Base-by-base conservation (phyloP, 257 asterid species). In the Parsonsia alboflavescens region DNA sequence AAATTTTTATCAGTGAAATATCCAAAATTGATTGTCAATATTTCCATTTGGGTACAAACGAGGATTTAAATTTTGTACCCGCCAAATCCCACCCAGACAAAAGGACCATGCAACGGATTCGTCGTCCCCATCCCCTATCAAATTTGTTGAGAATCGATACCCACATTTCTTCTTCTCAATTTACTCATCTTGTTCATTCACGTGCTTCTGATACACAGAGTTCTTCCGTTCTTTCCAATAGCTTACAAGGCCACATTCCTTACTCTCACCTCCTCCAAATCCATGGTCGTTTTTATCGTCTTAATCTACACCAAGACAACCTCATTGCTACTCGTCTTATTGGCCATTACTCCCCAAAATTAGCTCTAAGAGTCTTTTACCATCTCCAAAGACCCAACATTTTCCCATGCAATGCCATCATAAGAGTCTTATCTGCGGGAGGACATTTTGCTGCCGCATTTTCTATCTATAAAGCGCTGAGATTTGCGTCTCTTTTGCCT, bases 291-390 rank as follows among this genome's bases (percentile, higher is more conserved):
- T 72, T 87, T 78, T 84, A 81, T 77, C 86, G 80, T 17, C 69
- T 82, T 75, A 52, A 76, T 62, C 87, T 82, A 10, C 96, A 92
- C 83, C 96, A 87, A 68, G 80, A 88, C 82, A 78, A 88, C 74
- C 92, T 90, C 83, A 72, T 88, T 16, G 88, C 96, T 74, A 90
- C 97, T 72, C 96, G 96, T 63, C 88, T 92, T 63, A 86, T 92
- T 24, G 96, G 96, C 66, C 92, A 89, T 49, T 92, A 90, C 85
- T 86, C 87, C 45, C 74, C 92, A 21, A 45, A 62, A 0, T 36
- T 61, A 15, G 88, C 93, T 22, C 84, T 92, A 70, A 83, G 78
- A 64, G 73, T 92, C 76, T 84, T 92, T 75, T 42, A 59, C 26
- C 77, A 44, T 8, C 53, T 92, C 3, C 84, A 22, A 0, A 71